These are phyloP conservation scores for Tetrahymena elliotti DNA, from an alignment of 73 alveolate genomes.

Conservation along the genomic window DNA sequence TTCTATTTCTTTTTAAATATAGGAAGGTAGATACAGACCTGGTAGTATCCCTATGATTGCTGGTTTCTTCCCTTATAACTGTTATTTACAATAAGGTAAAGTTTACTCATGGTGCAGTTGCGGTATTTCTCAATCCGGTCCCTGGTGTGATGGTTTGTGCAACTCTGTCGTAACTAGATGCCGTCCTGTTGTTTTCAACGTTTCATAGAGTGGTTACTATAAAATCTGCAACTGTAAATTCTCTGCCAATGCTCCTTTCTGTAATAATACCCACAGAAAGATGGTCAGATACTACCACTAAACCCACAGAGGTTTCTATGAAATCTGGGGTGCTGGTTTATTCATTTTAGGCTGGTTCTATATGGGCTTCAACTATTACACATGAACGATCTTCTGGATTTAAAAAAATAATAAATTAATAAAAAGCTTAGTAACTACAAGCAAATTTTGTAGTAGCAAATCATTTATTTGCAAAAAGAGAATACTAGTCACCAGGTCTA, in stretches of 20 bases:
- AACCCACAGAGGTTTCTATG: constrained; percentile 77
- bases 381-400: constrained; percentile 52
- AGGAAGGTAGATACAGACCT: constrained; percentile 81
- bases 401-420: neutral
- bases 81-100: constrained; percentile 68
- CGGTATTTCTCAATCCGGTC: constrained; percentile 66
- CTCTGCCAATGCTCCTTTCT: constrained; percentile 89
- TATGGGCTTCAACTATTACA: constrained; percentile 70
- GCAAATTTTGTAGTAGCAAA: neutral
- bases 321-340: constrained; percentile 59
- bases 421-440: neutral
- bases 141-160: constrained; percentile 87
- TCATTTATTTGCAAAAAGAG: neutral
- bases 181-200: constrained; percentile 78
- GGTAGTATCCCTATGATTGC: constrained; percentile 73
- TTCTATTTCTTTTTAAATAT: neutral
- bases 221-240: constrained; percentile 80
- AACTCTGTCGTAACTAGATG: constrained; percentile 68
- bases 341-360: constrained; percentile 59
- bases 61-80: constrained; percentile 73
- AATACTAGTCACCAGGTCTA: neutral
- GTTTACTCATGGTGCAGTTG: constrained; percentile 72
- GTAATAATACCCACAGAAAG: constrained; percentile 78
- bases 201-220: constrained; percentile 72
- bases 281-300: constrained; percentile 46